phyloP scores from a whole-genome alignment of 2,329 filamentous ascomycete species.

The Colletotrichum musicola region DNA sequence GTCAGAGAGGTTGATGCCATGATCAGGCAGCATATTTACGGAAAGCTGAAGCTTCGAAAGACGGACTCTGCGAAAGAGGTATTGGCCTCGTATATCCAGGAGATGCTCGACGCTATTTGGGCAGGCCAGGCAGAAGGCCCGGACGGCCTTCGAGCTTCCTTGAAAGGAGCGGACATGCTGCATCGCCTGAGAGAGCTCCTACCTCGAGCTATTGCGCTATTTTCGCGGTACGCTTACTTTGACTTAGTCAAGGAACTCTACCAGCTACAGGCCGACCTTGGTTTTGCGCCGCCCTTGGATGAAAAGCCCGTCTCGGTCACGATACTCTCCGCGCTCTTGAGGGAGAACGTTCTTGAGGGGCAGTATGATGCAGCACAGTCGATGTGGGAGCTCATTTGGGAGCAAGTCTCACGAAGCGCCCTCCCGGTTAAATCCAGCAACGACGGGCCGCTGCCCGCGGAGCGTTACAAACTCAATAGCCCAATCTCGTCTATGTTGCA shows the following conservation, averaged over 20 bases:
- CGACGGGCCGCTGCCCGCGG: conserved; percentile 54
- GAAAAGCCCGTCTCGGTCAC: conserved; percentile 50
- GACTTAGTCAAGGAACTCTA: conserved; percentile 70
- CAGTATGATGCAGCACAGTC: conserved; percentile 71
- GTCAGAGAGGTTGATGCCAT: conserved; percentile 52
- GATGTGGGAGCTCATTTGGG: conserved; percentile 75
- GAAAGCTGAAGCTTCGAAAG: conserved; percentile 1
- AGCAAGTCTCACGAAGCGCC: conserved; percentile 61
- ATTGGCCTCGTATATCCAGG: conserved; percentile 47
- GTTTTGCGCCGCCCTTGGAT: too few species aligned
- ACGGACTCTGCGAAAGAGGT: conserved; percentile 43
- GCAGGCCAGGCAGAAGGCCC: not conserved
- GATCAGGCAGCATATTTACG: conserved; percentile 44
- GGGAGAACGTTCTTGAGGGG: conserved; percentile 68
- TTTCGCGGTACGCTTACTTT: conserved; percentile 56
- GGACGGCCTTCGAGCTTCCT: not conserved
- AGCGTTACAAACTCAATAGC: conserved; percentile 66
- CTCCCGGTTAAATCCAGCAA: conserved; percentile 47
- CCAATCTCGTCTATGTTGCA: conserved; percentile 64
- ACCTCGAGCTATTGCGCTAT: conserved; percentile 46
- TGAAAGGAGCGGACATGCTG: conserved; percentile 15
- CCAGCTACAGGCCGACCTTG: conserved; percentile 59
- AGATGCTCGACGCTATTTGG: conserved; percentile 38
- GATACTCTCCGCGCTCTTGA: conserved; percentile 77
- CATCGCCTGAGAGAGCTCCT: conserved; percentile 21